Base-by-base conservation (phyloP, 495 filamentous ascomycete genomes). In the Thermothielavioides terrestris region DNA sequence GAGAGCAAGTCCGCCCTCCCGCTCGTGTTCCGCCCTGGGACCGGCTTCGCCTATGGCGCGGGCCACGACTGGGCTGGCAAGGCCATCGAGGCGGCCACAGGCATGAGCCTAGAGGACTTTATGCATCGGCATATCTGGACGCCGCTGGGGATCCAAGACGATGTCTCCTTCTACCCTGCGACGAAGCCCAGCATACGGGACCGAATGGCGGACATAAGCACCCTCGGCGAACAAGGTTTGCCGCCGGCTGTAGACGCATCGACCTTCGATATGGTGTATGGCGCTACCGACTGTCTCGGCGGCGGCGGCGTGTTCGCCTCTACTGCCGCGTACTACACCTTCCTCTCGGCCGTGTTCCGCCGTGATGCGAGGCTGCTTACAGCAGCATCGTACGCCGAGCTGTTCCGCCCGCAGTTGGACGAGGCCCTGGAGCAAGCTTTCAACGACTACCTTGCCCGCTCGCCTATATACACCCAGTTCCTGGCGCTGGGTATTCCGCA, bases 1-100 rank as follows among this genome's bases (percentile, higher is more conserved):
- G 56, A 57, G n/a, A 64, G 68, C 17, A 53, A 58, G 6, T 73
- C 63, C 42, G 50, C 42, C n/a, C 57, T 64, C 25, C 75, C 76
- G 8, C 65, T 78, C 6, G 34, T 62, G 11, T 76, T 69, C 53
- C 68, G 78, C 26, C 77, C 77, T 1, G 77, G 77, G 2, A 60
- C 60, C 3, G 58, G 61, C 14, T 81, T 69, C 70, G 55, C 62
- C 39, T 81, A 80, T 49, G 67, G 75, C 3, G 49, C 60, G 1
- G 63, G 70, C n/a, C 55, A 77, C 1, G 76, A 80, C 55, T 79
- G 76, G 68, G 73, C 70, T 0, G 73, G 77, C 6, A 61, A 65
- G 50, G 52, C 55, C 5, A 27, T 53, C 17, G 35, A 41, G 17
- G 25, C 42, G 6, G 50, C 23, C 21, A 39, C 42, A 6, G 25